Percentiles rank a stretch among this genome's conserved stretches.
phyloP scores from a whole-genome alignment of 2,329 filamentous ascomycete genomes.

The Fusarium abutilonis region DNA sequence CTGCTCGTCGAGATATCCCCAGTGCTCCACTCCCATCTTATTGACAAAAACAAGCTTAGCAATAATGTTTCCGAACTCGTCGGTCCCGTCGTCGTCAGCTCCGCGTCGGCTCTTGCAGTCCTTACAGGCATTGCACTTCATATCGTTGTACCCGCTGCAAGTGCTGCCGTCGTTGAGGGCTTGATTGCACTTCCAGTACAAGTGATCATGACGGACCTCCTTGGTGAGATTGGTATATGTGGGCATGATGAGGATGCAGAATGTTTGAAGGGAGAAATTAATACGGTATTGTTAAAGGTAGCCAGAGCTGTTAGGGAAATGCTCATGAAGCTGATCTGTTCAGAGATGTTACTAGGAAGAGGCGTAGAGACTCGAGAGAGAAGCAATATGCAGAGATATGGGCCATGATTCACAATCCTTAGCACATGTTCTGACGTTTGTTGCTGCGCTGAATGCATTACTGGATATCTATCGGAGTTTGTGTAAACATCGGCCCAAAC shows the following conservation, averaged over 20 bases:
- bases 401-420: constrained; percentile 1
- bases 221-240: constrained; percentile 18
- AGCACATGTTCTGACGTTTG: constrained; percentile 1
- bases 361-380: neutral
- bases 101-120: constrained; percentile 29
- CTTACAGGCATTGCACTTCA: constrained; percentile 23
- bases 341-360: neutral
- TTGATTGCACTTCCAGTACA: constrained; percentile 31
- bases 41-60: constrained; percentile 23
- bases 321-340: neutral
- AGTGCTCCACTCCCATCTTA: constrained; percentile 22
- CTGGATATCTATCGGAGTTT: constrained; percentile 6
- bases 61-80: constrained; percentile 24
- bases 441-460: constrained; percentile 9
- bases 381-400: constrained; percentile 2
- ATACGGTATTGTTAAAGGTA: neutral
- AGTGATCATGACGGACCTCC: constrained; percentile 21
- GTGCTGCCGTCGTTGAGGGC: constrained; percentile 15
- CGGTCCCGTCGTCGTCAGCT: constrained; percentile 26
- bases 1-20: constrained; percentile 14
- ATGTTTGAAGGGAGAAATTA: neutral
- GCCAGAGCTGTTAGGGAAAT: neutral
- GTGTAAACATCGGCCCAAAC: constrained; percentile 8
- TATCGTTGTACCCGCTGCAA: constrained; percentile 22
- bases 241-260: constrained; percentile 10